Evolutionary conservation across 441 rosid species (phyloP), one percentile per base, ranked within the genome.

Genomic region (Aquilaria agallochum): DNA sequence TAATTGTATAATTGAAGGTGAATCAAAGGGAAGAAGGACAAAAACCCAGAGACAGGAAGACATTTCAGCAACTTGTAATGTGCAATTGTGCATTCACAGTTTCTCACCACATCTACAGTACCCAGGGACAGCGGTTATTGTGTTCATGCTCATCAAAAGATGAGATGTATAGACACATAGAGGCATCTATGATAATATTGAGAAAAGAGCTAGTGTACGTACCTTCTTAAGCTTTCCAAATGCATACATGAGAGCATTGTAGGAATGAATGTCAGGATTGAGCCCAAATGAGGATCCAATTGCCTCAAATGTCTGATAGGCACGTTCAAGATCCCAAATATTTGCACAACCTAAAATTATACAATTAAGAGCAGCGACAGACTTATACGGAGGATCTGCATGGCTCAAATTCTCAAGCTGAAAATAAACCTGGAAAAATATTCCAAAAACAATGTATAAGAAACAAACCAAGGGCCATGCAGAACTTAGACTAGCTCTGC

Each of bases 191-290:
- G 45, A 7, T 9, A 40, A 40, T 40, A 40, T 5, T 5, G 9
- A 40, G 45, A 53, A 53, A 53, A 27, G 52, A 27, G 44, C 27
- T n/a, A 45, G 32, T 33, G 59, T 50, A 20, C 36, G 52, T 59
- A 95, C 99, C 95, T 92, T 89, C 89, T 86, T 89, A 57, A 82
- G 80, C 78, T 81, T 95, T 62, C 97, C 98, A 72, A 89, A 95
- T 14, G 99, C 95, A 82, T 62, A 73, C 59, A 92, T 76, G 60
- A 92, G 77, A 60, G 92, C 83, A 69, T 95, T 92, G 69, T 77
- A 95, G 9, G 99, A 95, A 77, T 92, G 94, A 56, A 89, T 76
- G 78, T 95, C 76, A 60, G 95, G 91, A 48, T 78, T 81, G 80
- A 95, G 70, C 58, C 88, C 96, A 65, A 95, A 95, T 14, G 89